A percentile compares a stretch with the other conserved stretches of the same genome.
These are phyloP conservation scores for Lepidopterella palustris DNA, from an alignment of 495 filamentous ascomycete genomes.

Conservation along the genomic window DNA sequence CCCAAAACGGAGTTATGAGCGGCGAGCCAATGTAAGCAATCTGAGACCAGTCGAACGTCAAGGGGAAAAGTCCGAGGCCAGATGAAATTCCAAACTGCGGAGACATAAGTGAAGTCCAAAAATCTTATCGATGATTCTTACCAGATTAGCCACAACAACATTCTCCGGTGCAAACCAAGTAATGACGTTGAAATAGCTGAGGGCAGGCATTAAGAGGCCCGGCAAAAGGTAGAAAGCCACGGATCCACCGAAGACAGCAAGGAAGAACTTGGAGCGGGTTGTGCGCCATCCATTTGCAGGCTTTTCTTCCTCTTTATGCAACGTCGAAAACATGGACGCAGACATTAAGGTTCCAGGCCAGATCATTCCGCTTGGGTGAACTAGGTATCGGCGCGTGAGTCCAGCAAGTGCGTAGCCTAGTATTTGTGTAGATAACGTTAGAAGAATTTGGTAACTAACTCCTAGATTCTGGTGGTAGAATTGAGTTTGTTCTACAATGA, in stretches of 20 bases:
- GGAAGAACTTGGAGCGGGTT: constrained; percentile 76
- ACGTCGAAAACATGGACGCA: constrained; percentile 75
- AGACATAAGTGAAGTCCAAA: neutral
- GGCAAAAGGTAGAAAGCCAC: constrained; percentile 76
- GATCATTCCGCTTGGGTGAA: constrained; percentile 81
- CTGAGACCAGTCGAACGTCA: constrained; percentile 94
- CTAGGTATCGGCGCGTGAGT: constrained; percentile 68
- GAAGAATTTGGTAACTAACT: constrained; percentile 69
- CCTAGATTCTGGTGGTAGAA: constrained; percentile 75
- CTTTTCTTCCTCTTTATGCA: constrained; percentile 77
- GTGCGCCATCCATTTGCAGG: constrained; percentile 80
- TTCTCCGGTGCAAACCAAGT: constrained; percentile 85
- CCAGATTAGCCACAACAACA: constrained; percentile 67
- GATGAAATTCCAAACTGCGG: constrained; percentile 68
- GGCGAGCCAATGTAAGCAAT: constrained; percentile 87
- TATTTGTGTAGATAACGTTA: constrained; percentile 79
- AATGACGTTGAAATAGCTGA: constrained; percentile 85
- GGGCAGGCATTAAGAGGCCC: constrained; percentile 74
- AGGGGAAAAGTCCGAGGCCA: constrained; percentile 73
- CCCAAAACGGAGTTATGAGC: constrained; percentile 84
- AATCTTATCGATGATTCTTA: constrained; percentile 17
- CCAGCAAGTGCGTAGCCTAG: constrained; percentile 80
- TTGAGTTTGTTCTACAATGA: constrained; percentile 80
- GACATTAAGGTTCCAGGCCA: constrained; percentile 88
- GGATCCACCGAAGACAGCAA: constrained; percentile 34